Evolutionary conservation across 1,284 basidiomycete genomes (phyloP).

Genomic region (Cryptococcus sp.): DNA sequence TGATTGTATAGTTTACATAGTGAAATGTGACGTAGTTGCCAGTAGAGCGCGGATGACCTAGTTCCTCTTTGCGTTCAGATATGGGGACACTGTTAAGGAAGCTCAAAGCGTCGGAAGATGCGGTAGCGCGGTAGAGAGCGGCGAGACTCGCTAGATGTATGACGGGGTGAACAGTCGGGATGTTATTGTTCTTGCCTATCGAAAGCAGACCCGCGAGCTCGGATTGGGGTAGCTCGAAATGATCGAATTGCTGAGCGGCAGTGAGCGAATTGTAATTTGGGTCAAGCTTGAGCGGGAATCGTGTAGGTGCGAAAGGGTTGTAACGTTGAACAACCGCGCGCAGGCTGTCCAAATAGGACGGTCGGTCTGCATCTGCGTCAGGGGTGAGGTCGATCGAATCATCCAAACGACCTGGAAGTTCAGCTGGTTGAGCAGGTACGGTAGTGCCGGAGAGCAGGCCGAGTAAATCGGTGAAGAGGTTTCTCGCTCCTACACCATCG

Average conservation of each 20-base stretch:
- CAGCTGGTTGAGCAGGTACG: constrained; percentile 2
- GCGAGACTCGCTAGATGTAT: constrained; percentile 6
- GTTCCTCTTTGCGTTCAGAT: constrained; percentile 3
- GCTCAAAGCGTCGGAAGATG: not conserved
- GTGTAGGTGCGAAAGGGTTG: not conserved
- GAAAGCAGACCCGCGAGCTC: constrained; percentile 3
- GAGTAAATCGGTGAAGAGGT: constrained; percentile 10
- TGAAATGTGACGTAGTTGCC: constrained; percentile 15
- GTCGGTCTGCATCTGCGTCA: too few species aligned
- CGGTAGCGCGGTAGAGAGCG: constrained; percentile 9
- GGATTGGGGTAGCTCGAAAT: not conserved
- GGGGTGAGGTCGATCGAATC: constrained; percentile 8
- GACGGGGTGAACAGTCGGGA: constrained; percentile 8
- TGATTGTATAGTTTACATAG: constrained; percentile 4
- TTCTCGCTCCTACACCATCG: constrained; percentile 12
- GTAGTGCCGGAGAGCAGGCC: not conserved
- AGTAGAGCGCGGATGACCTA: constrained; percentile 11
- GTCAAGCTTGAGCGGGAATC: not conserved
- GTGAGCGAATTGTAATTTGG: constrained; percentile 7
- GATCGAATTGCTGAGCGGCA: constrained; percentile 6
- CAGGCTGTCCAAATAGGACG: too few species aligned
- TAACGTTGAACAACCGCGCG: too few species aligned
- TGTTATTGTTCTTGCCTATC: constrained; percentile 3
- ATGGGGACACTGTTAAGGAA: constrained; percentile 10
- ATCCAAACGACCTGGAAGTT: constrained; percentile 11